Evolutionary conservation across 306 rosid genomes (phyloP).

Genomic region (Alnus rubra): DNA sequence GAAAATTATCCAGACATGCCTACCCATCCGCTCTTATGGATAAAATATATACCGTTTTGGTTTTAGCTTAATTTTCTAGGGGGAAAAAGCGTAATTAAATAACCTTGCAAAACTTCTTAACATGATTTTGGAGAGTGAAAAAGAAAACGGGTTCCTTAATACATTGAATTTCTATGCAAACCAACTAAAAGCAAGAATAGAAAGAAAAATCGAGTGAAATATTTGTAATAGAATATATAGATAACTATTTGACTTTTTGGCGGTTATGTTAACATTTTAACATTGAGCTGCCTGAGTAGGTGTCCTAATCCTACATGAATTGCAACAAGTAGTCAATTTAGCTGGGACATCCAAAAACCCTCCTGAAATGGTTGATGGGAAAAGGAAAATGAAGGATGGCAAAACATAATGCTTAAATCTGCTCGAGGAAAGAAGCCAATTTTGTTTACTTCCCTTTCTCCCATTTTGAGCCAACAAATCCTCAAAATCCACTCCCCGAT

Average conservation of each 20-base stretch:
- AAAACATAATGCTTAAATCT: not conserved
- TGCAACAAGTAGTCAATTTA: not conserved
- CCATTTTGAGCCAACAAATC: not conserved
- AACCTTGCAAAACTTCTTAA: not conserved
- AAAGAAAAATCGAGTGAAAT: not conserved
- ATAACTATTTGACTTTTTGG: not conserved
- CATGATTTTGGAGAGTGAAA: not conserved
- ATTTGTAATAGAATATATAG: not conserved
- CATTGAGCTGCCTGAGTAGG: not conserved
- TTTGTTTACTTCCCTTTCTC: not conserved
- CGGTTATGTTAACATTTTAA: not conserved
- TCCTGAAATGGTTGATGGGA: not conserved
- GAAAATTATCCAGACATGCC: not conserved
- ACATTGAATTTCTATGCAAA: not conserved
- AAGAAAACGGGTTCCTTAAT: not conserved
- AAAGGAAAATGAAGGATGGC: not conserved
- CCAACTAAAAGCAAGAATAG: not conserved
- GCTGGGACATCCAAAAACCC: not conserved
- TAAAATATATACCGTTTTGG: not conserved
- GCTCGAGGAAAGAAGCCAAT: not conserved
- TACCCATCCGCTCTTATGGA: not conserved
- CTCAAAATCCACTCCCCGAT: not conserved
- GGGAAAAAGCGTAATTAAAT: not conserved
- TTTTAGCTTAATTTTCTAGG: not conserved
- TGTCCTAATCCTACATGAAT: not conserved